These are phyloP conservation scores for Lepidium africanum DNA, from an alignment of 345 rosid species.

Conservation along the genomic window DNA sequence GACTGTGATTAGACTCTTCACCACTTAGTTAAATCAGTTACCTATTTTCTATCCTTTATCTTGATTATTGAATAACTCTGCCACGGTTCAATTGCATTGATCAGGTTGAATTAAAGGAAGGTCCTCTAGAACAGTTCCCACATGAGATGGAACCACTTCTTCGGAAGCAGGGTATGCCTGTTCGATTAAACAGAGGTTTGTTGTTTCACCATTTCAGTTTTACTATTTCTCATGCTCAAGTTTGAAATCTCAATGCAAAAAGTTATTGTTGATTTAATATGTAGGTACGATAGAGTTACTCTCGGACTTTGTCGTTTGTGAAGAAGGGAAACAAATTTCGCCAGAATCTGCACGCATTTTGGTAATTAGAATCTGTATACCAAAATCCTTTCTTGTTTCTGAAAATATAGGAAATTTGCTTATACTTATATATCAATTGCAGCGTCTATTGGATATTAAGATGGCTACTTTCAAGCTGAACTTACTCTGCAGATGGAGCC, in stretches of 20 bases:
- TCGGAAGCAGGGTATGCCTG: slow-evolving; percentile 96
- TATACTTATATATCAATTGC: slow-evolving; percentile 23
- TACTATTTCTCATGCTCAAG: not conserved
- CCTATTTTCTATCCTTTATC: not conserved
- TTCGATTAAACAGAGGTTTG: slow-evolving; percentile 81
- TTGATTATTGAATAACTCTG: not conserved
- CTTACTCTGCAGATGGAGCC: slow-evolving; percentile 75
- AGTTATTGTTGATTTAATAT: not conserved
- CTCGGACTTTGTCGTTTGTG: slow-evolving; percentile 80
- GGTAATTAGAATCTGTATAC: slow-evolving; percentile 32
- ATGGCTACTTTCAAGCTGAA: slow-evolving; percentile 85
- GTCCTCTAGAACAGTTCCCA: slow-evolving; percentile 82
- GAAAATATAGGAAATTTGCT: not conserved
- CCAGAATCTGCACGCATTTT: slow-evolving; percentile 89
- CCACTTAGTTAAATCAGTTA: not conserved
- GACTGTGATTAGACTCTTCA: not conserved
- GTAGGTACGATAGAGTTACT: slow-evolving; percentile 88
- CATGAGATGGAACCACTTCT: slow-evolving; percentile 98
- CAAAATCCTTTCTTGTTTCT: not conserved
- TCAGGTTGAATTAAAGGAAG: slow-evolving; percentile 82
- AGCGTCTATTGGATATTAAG: slow-evolving; percentile 86
- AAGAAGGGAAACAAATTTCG: slow-evolving; percentile 85
- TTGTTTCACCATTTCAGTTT: not conserved
- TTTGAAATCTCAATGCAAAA: not conserved
- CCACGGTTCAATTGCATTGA: not conserved